A percentile compares a stretch with the other conserved stretches of the same genome.
These are phyloP conservation scores for Tuber calosporum DNA, from an alignment of 495 filamentous ascomycete species.

Conservation along the genomic window DNA sequence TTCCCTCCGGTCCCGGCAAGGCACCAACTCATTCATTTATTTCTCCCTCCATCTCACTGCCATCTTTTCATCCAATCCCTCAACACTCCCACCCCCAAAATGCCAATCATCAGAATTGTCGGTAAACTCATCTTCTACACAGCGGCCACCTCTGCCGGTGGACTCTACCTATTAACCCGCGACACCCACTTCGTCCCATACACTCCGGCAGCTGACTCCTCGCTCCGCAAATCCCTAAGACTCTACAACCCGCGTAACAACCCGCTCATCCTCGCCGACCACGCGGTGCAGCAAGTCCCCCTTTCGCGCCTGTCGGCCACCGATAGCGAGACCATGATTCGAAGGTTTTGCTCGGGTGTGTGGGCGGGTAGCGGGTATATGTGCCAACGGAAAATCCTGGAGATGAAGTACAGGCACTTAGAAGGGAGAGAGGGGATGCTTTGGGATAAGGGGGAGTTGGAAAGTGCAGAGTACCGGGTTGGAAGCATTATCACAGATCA, in stretches of 20 bases:
- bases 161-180: neutral
- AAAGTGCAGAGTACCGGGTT: conserved; percentile 51
- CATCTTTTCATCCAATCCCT: conserved; percentile 5
- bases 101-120: neutral
- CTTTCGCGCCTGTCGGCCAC: neutral
- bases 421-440: conserved; percentile 39
- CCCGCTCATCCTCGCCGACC: neutral
- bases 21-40: neutral
- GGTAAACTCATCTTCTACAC: neutral
- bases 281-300: neutral
- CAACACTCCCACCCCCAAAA: neutral
- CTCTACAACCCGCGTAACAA: neutral
- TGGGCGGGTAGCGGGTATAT: neutral
- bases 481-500: conserved; percentile 66
- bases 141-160: neutral
- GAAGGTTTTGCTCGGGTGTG: neutral
- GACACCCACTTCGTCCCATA: neutral
- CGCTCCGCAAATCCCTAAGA: neutral
- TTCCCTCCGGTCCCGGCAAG: neutral
- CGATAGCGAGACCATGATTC: neutral
- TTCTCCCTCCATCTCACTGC: conserved; percentile 13
- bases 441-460: conserved; percentile 55
- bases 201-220: neutral
- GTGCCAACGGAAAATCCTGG: neutral
- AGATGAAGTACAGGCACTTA: neutral